These are phyloP conservation scores for Cyberlindnera xylosilytica DNA, from an alignment of 805 yeast species.

Conservation along the genomic window DNA sequence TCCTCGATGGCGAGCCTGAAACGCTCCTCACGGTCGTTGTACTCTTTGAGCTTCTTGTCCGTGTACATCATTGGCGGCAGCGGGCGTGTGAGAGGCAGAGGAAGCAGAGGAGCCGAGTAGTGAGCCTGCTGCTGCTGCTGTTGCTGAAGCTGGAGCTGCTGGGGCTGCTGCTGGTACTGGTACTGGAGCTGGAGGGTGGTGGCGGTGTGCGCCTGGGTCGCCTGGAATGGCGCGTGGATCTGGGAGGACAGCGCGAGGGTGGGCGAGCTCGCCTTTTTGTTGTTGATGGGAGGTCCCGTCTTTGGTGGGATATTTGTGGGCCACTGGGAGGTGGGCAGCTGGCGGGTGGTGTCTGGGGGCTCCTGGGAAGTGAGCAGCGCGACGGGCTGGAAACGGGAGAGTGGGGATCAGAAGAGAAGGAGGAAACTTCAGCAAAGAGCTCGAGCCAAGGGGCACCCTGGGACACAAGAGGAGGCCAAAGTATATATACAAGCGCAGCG, in stretches of 20 bases:
- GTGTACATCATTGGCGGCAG: constrained; percentile 20
- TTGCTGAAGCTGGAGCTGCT: too few relatives aligned
- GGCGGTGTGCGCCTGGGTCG: constrained; percentile 1
- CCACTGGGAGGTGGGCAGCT: not conserved
- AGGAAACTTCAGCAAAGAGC: too few relatives aligned
- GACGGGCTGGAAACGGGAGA: not conserved
- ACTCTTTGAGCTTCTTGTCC: constrained; percentile 28
- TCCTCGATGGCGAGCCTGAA: constrained; percentile 28
- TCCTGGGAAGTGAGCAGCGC: constrained; percentile 1
- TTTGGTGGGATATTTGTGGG: not conserved
- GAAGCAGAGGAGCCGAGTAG: constrained; percentile 7
- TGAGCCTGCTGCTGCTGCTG: not conserved
- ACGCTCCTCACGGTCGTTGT: constrained; percentile 29
- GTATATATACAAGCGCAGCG: too few relatives aligned
- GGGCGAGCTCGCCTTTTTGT: constrained; percentile 1
- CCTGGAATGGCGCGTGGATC: not conserved
- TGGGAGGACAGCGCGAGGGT: not conserved
- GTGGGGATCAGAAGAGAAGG: too few relatives aligned
- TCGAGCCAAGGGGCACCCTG: too few relatives aligned
- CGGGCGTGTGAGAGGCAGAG: constrained; percentile 12
- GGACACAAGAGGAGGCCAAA: too few relatives aligned
- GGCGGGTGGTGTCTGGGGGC: not conserved
- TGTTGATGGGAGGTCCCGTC: not conserved
- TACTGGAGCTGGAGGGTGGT: not conserved
- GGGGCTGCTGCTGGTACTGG: not conserved